Evolutionary conservation across 768 basidiomycete genomes (phyloP), one percentile per base, ranked within the genome.

Genomic region (Hemileccinum rubropunctum): DNA sequence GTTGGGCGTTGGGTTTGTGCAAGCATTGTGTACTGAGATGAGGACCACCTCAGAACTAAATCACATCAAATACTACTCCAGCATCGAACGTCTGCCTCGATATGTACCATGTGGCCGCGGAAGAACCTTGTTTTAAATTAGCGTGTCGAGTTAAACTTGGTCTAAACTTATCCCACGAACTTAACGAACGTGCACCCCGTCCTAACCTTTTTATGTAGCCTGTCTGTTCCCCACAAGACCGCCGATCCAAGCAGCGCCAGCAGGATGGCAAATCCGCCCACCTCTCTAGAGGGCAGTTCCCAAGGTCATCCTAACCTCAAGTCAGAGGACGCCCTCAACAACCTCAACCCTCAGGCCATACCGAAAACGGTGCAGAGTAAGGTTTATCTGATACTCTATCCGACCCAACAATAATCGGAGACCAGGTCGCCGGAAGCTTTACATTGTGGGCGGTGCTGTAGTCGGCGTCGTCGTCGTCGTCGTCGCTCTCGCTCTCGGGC

Each of bases 401-500:
- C 28, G 13, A 13, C 13, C 23, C 27, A 11, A 8, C 28, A 12
- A 17, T 42, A 17, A 18, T 18, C 30, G 18, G 17, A 26, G 3
- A 13, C 17, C 46, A 68, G 66, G 54, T 38, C 54, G 52, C 27
- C 59, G 62, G 21, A 65, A 45, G 28, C 26, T 57, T 17, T 58
- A 49, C 39, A 26, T 61, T 17, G 32, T 67, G 6, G 49, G 46
- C 4, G 59, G 57, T 3, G 32, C 45, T 18, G 50, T 61, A 8
- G 27, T 55, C 11, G 55, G 32, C 21, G 12, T 39, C n/a, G 32
- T 59, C 17, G 32, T 59, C 20, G 34, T 58, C 36, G 35, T 59
- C 28, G 34, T 65, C 27, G 65, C 51, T 3, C 60, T 66, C 15
- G 60, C 40, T 1, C 65, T 66, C 43, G 65, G 67, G 6, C 52